Evolutionary conservation across 176 grass and related monocot species (phyloP), one percentile per base, ranked within the genome.

Genomic region (Avena eriantha): DNA sequence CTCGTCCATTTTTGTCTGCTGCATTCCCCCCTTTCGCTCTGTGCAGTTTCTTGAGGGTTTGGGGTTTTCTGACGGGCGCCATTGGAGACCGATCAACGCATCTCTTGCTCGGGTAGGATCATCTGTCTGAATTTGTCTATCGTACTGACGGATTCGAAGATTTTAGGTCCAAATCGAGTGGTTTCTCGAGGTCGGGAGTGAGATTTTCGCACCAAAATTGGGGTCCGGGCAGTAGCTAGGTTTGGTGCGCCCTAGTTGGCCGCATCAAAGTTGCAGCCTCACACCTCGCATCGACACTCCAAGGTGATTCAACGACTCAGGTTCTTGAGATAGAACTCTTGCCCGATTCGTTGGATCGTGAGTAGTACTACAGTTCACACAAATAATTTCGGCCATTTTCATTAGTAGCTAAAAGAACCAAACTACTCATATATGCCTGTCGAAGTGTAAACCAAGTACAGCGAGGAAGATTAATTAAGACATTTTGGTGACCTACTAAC

Each of bases 81-180:
- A 23, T 64, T 29, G 8, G 78, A 57, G 58, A 9, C 41, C 22
- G 23, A 64, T 66, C 59, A 33, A 21, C 18, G 23, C 10, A 5
- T 65, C 14, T 59, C 10, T 23, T 18, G 17, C 43, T n/a, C 9
- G 2, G 47, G n/a, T 56, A 71, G 31, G 33, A 58, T 46, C 45
- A 75, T 29, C 47, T 75, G 22, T 10, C 22, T 19, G 34, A 21
- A 23, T 34, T 5, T 31, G 13, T n/a, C 45, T 51, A 7, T 6
- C 45, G 1, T 22, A 11, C 57, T 19, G 16, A 36, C 19, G 43
- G 12, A 54, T 57, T 71, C 49, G 14, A 71, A 24, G 48, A 34
- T 82, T 13, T 17, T 65, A 26, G 71, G 57, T 76, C 57, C 14
- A n/a, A 63, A 77, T 77, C 11, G 17, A 68, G 13, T 78, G 24